Conservation (phyloP, 805 yeast genomes). For the Lipomyces orientalis region DNA sequence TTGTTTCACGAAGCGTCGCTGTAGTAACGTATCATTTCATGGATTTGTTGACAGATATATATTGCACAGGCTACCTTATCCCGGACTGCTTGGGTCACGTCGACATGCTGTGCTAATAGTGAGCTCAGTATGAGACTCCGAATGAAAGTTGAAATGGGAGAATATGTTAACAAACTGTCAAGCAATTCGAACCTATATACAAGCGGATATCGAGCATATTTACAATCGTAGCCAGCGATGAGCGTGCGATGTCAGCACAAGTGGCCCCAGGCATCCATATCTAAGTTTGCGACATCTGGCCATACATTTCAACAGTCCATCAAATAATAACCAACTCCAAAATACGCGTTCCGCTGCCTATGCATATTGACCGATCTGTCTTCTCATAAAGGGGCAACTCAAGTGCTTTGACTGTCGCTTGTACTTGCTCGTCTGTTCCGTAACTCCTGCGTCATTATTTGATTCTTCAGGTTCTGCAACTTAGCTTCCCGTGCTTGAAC, state of each 20-base stretch:
- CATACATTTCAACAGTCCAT: too few species aligned
- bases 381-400: not conserved
- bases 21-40: not conserved
- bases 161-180: not conserved
- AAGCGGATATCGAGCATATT: not conserved
- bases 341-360: not conserved
- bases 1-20: not conserved
- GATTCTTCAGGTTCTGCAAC: constrained; percentile 8
- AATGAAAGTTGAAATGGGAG: not conserved
- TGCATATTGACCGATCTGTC: not conserved
- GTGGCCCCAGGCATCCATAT: not conserved
- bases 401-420: not conserved
- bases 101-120: not conserved
- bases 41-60: not conserved
- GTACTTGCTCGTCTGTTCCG: constrained; percentile 2
- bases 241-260: not conserved
- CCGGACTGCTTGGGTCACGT: not conserved
- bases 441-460: not conserved
- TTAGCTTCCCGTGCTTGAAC: not conserved
- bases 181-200: not conserved
- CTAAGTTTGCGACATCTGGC: too few species aligned
- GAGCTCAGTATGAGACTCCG: not conserved
- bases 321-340: too few species aligned
- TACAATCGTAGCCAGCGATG: not conserved
- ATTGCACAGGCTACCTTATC: not conserved